Conservation (phyloP, 2,329 filamentous ascomycete species). For the Trichoderma gracile region DNA sequence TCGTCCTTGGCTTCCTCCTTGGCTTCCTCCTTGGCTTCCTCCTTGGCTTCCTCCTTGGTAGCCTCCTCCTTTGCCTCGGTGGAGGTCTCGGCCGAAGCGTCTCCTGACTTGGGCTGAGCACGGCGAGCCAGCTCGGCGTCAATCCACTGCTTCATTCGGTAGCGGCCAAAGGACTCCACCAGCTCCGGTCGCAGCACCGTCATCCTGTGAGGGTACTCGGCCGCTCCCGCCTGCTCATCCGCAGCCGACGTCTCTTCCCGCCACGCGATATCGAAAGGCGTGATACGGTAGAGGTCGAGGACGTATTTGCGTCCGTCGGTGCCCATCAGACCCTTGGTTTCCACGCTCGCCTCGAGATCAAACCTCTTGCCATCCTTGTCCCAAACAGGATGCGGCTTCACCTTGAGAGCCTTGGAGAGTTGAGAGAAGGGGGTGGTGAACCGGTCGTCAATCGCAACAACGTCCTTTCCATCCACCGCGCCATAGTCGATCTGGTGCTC, state of each 20-base stretch:
- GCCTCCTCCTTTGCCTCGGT: conserved; percentile 37
- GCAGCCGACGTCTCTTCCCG: conserved; percentile 70
- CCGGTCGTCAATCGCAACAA: conserved; percentile 85
- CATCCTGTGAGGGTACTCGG: conserved; percentile 90
- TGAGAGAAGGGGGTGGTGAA: conserved; percentile 85
- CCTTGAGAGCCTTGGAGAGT: conserved; percentile 83
- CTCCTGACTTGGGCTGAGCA: conserved; percentile 39
- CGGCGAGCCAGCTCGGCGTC: conserved; percentile 72
- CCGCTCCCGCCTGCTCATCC: conserved; percentile 44
- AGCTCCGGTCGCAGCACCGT: conserved; percentile 88
- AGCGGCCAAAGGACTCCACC: conserved; percentile 79
- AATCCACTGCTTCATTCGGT: conserved; percentile 87
- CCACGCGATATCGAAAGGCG: conserved; percentile 88
- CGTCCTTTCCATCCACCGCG: conserved; percentile 94
- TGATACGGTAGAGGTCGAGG: conserved; percentile 93
- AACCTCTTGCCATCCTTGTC: conserved; percentile 92
- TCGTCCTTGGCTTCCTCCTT: conserved; percentile 35
- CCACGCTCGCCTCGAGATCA: conserved; percentile 91
- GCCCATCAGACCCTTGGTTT: conserved; percentile 96
- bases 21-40: conserved; percentile 40
- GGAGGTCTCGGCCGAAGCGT: conserved; percentile 37
- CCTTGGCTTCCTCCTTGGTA: conserved; percentile 37
- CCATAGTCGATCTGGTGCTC: conserved; percentile 99
- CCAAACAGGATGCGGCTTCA: conserved; percentile 96
- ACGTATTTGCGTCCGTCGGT: conserved; percentile 97